Base-by-base conservation (phyloP, 2,329 filamentous ascomycete species). In the Alternaria ethzedia region DNA sequence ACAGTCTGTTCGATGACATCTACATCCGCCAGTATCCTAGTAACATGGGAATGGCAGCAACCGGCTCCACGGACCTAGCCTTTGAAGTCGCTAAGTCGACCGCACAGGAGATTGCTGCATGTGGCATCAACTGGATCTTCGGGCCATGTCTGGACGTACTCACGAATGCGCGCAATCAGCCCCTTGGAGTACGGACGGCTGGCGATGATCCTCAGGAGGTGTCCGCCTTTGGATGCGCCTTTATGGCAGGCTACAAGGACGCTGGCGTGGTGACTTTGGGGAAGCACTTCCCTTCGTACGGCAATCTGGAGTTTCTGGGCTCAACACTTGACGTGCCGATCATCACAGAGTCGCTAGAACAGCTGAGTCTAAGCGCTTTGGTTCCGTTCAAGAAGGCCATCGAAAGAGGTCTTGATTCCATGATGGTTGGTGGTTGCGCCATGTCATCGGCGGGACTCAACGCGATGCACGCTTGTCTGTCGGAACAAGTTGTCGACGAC, bases 1-100 rank as follows among this genome's bases (percentile, higher is more conserved):
- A 97, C 83, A 97, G 93, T 81, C 86, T 98, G 3, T 97, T 96
- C 75, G 95, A 98, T 78, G 94, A 97, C 72, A 93, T 96, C 75
- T 96, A 94, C 78, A 95, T 98, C 70, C 94, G 93, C 69, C 96
- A 98, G 78, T 99, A 97, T 71, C 96, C 96, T 9, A 97, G 94
- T 75, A 92, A 95, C 66, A 98, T 99, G 95, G 95, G 94, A 12
- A 87, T 97, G 64, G 94, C 95, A n/a, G 96, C 96, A 21, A 94
- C 94, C 5, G 93, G 94, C 23, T 94, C 91, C 11, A 90, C 90
- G 36, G 89, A 96, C 11, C 84, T 98, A 58, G 93, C 95, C 6
- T 97, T 95, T 76, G 91, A 95, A 70, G 89, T 98, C 59, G 95
- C 94, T 60, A 94, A 95, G 80, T 94, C 96, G 15, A 98, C 95